Evolutionary conservation across 1,284 basidiomycete genomes (phyloP), one percentile per base, ranked within the genome.

Genomic region (Anthracocystis panici-leucophaei): DNA sequence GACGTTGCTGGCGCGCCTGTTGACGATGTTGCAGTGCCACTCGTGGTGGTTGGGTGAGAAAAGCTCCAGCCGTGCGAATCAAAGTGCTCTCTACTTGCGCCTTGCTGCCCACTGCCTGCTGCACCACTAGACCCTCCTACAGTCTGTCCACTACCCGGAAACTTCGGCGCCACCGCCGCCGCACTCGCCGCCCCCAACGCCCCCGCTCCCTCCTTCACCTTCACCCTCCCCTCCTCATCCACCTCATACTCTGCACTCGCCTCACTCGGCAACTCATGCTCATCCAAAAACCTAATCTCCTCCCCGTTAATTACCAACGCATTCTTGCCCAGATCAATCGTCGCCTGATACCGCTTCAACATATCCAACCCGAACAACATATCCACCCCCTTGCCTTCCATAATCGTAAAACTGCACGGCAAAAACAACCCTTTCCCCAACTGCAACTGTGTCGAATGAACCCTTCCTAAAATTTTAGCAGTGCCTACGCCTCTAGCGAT

Each of bases 401-500:
- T 93, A 75, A 99, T 92, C 1, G 94, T 96, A 85, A 99, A 95
- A 0, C 94, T 91, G 84, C 96, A 97, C 0, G 95, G 91, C 11
- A 99, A 88, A 87, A 90, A 89, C 31, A 98, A 87, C 44, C 85
- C 83, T 81, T 92, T 90, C 9, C 91, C 91, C 31, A 99, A 86
- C 85, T 94, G 95, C 76, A 99, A 89, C 60, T 77, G 96, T 0
- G 94, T 94, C 57, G 91, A 92, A 87, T 99, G 97, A 7, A 99
- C 91, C 20, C 96, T 90, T 1, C 97, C 97, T 1, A 99, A 89
- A 75, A 99, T 97, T 74, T 92, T 91, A 29, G 96, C 96, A 0
- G 93, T 97, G 20, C 96, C 96, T 11, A 98, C 97, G 25, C 97
- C 97, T n/a, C 90, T 89, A 0, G 96, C 97, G 61, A 97, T 92